A percentile compares a stretch with the other conserved stretches of the same genome.
Conservation (phyloP, 2,329 filamentous ascomycete species). For the Myriosclerotinia duriaeana region DNA sequence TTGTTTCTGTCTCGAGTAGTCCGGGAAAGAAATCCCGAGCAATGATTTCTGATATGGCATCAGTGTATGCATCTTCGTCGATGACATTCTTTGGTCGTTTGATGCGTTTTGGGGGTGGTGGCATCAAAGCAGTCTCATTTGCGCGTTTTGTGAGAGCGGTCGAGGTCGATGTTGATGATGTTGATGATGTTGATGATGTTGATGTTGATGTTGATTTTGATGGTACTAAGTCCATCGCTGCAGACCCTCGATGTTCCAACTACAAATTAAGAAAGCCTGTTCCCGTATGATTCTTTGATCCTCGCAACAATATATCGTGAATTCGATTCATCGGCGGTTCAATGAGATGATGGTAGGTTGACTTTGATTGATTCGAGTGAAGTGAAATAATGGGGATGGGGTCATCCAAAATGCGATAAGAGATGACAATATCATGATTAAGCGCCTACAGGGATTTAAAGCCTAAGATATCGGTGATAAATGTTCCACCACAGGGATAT, state of each 20-base stretch:
- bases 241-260: not conserved
- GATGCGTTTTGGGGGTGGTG: constrained; percentile 88
- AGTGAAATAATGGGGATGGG: not conserved
- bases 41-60: constrained; percentile 89
- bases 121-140: constrained; percentile 73
- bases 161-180: constrained; percentile 49
- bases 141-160: constrained; percentile 63
- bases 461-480: constrained; percentile 2
- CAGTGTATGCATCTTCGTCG: constrained; percentile 91
- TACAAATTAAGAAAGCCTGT: not conserved
- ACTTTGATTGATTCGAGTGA: not conserved
- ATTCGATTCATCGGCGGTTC: no score
- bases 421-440: not conserved
- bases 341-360: not conserved
- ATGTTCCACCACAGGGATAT: constrained; percentile 7
- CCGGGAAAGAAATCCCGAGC: constrained; percentile 96
- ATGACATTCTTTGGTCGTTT: constrained; percentile 86
- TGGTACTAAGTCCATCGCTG: constrained; percentile 24
- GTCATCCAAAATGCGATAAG: not conserved
- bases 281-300: not conserved
- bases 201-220: constrained; percentile 41
- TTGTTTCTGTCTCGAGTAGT: constrained; percentile 77
- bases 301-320: not conserved
- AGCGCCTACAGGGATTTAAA: not conserved
- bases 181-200: constrained; percentile 34